Base-by-base conservation (phyloP, 257 asterid genomes). In the Solanum sejunctum region DNA sequence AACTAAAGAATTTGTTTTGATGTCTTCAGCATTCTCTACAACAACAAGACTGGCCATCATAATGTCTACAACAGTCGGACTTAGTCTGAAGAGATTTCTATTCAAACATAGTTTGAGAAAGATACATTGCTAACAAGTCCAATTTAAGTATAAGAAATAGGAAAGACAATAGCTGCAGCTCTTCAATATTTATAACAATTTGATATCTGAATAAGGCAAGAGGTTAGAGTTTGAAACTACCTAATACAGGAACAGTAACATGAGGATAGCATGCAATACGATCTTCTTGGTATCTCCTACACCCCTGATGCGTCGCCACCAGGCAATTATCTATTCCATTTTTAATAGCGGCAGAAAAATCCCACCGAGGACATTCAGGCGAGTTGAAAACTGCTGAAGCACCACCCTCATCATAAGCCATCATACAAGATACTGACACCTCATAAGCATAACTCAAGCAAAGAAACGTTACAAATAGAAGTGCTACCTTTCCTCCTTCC, bases 231-330 rank as follows among this genome's bases (percentile, higher is more conserved):
- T n/a, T 41, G 87, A 86, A 61, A 52, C 17, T 52, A 91, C 97
- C 96, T 89, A 88, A 85, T 83, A 91, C 67, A n/a, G 94, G 92
- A 71, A 94, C 80, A 83, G 83, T 88, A 84, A 95, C 83, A 45
- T 79, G 88, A 71, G 90, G 92, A 91, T 94, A 85, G 89, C 96
- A 94, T 3, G 84, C 77, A 47, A 91, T 82, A n/a, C 94, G 93
- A 79, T 95, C 98, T 88, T 95, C 98, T 87, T 93, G 98, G 87
- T 95, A 92, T 28, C 88, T 84, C 86, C 97, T 86, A 64, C 64
- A 90, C 12, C 98, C 98, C 83, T 93, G 93, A 84, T 88, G 88
- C 4, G 88, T 94, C n/a, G 97, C 91, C 56, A 91, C 87, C n/a
- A 55, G 88, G 88, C 98, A 92, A 64, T 88, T 89, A 79, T 77